Base-by-base conservation (phyloP, 1,139 yeast genomes). In the Barnettozyma hawaiiensis region DNA sequence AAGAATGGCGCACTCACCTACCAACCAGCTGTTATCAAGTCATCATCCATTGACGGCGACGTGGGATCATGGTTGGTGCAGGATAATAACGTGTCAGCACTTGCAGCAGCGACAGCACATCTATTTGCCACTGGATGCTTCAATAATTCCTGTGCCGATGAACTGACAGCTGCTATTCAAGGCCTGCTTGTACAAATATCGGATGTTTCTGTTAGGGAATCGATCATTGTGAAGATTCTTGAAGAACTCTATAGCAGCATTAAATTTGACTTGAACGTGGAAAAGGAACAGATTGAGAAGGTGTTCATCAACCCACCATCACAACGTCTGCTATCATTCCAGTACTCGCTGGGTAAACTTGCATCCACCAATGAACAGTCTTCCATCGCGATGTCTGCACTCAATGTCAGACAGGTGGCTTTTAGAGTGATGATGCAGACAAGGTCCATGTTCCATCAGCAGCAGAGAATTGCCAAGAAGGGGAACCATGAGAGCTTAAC, bases 401-500 rank as follows among this genome's bases (percentile, higher is more conserved):
- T 86, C 41, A 84, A 85, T 57, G 63, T 86, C 41, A 72, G 95
- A 46, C 70, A 84, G 48, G 71, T 85, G 10, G 78, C 87, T 16
- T 82, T 86, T 54, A 85, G 90, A 2, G 71, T 84, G 15, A 83
- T 86, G 71, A 78, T 85, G 57, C 78, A 86, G 43, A 65, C 85
- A 42, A 75, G 82, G 40, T 73, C 85, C 23, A 71, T 80, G 28
- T 78, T 51, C 41, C 55, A 53, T 34, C 55, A 50, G 21, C 59
- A 57, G 32, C 55, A 53, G 37, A 33, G 55, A 26, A 51, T 53
- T 31, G 48, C 50, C 5, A 51, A 64, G 22, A 55, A 61, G 35
- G 58, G 62, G 1, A 50, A 47, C 4, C 44, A 57, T 8, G 84
- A 78, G 50, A 70, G 69, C 15, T 52, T 74, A 21, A 69, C 67